Evolutionary conservation across 164 flowering plant species (phyloP).

Genomic region (Magnolia sinica): DNA sequence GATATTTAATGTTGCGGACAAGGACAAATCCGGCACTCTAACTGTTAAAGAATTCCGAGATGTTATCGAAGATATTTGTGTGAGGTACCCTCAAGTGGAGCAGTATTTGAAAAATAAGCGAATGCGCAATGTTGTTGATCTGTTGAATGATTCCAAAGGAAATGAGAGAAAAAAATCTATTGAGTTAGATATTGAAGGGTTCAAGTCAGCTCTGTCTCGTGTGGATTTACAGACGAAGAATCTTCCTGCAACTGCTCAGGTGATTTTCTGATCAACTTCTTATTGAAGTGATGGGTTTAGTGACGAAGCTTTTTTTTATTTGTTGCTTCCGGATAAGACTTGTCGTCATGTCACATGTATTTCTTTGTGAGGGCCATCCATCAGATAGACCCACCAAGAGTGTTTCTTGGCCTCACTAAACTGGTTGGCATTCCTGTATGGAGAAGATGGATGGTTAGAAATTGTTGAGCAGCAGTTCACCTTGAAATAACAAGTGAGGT

Average conservation of each 20-base stretch:
- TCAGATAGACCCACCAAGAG: too few relatives aligned
- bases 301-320: too few relatives aligned
- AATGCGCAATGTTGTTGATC: constrained; percentile 42
- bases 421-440: not conserved
- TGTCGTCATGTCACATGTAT: not conserved
- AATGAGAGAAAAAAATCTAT: constrained; percentile 30
- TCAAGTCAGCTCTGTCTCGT: constrained; percentile 64
- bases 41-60: constrained; percentile 56
- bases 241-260: constrained; percentile 99
- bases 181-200: constrained; percentile 71
- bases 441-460: too few relatives aligned
- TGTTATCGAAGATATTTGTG: constrained; percentile 59
- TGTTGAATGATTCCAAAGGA: constrained; percentile 56
- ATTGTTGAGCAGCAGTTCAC: too few relatives aligned
- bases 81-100: constrained; percentile 89
- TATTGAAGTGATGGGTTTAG: not conserved
- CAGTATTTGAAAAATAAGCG: constrained; percentile 62
- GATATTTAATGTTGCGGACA: constrained; percentile 80
- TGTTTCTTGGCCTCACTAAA: not conserved
- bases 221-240: constrained; percentile 87
- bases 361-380: not conserved
- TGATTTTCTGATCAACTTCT: constrained; percentile 8
- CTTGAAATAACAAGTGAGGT: too few relatives aligned
- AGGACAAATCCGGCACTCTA: constrained; percentile 61
- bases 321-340: too few relatives aligned